Conservation (phyloP, 208 protist genomes). For the Willaertia magna region DNA sequence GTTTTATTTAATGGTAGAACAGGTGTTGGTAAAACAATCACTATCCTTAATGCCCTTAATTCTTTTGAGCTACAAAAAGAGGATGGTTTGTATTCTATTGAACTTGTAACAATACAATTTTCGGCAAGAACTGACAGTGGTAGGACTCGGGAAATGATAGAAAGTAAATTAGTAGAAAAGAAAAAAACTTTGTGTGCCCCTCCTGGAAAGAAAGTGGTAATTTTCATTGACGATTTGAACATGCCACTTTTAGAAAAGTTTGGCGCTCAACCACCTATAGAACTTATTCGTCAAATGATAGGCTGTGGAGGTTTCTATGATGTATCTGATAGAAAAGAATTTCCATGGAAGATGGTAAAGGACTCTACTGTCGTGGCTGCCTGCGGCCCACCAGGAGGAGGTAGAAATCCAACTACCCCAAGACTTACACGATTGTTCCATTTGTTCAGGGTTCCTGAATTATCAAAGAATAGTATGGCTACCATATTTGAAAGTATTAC, state of each 20-base stretch:
- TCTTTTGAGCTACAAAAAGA: constrained; percentile 21
- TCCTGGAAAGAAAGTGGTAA: constrained; percentile 70
- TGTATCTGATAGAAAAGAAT: constrained; percentile 55
- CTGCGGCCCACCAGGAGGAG: constrained; percentile 84
- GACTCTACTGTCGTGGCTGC: constrained; percentile 83
- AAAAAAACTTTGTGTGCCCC: constrained; percentile 85
- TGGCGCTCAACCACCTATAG: constrained; percentile 88
- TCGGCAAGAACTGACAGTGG: constrained; percentile 83
- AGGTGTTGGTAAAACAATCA: constrained; percentile 84
- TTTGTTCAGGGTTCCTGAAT: constrained; percentile 73
- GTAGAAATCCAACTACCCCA: constrained; percentile 75
- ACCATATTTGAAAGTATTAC: constrained; percentile 83
- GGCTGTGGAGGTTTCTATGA: constrained; percentile 89
- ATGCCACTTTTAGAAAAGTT: constrained; percentile 90
- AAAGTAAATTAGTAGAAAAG: constrained; percentile 83
- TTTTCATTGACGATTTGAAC: constrained; percentile 95
- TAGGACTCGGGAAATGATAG: constrained; percentile 87
- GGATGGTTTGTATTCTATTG: constrained; percentile 54
- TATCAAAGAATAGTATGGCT: constrained; percentile 78
- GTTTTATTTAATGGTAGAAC: constrained; percentile 85
- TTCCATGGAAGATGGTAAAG: constrained; percentile 83
- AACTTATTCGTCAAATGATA: constrained; percentile 90
- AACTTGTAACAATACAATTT: constrained; percentile 76
- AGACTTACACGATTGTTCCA: constrained; percentile 84
- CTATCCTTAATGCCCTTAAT: constrained; percentile 66